These are phyloP conservation scores for Hymenoscyphus linearis DNA, from an alignment of 2,329 filamentous ascomycete species.

Conservation along the genomic window DNA sequence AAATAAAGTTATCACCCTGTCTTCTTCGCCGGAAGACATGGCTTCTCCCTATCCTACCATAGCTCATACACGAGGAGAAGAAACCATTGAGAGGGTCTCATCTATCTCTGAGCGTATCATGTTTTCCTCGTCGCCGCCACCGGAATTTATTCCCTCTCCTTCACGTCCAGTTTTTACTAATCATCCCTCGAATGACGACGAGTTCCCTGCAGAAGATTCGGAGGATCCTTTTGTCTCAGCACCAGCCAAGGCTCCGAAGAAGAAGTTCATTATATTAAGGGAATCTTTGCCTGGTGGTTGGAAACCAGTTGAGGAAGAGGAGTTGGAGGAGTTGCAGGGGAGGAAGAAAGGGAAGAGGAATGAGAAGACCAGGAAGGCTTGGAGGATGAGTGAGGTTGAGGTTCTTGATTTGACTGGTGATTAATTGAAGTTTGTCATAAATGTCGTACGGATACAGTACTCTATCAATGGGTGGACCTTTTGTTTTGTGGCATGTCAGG, in stretches of 20 bases:
- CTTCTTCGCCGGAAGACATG: background rate
- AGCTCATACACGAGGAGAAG: background rate
- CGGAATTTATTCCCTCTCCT: background rate
- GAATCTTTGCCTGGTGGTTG: conserved; percentile 34
- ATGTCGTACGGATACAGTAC: background rate
- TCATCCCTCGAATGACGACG: background rate
- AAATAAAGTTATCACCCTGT: background rate
- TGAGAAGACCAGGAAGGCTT: conserved; percentile 8
- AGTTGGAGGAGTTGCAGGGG: conserved; percentile 6
- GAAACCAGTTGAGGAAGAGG: conserved; percentile 26
- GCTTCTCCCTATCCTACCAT: background rate
- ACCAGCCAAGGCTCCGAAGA: background rate
- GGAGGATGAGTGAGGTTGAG: conserved; percentile 25
- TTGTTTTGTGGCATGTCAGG: no score
- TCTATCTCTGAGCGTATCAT: background rate
- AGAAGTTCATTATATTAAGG: conserved; percentile 29
- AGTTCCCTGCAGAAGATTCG: background rate
- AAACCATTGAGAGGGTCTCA: background rate
- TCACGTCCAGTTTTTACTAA: background rate
- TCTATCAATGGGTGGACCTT: no score
- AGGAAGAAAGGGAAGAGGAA: conserved; percentile 1
- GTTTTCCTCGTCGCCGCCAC: background rate
- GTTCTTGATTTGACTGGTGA: conserved; percentile 24
- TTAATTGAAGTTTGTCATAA: no score
- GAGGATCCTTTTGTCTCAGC: background rate